phyloP scores from a whole-genome alignment of 768 basidiomycete species.

The Boletus vinaceobasis region DNA sequence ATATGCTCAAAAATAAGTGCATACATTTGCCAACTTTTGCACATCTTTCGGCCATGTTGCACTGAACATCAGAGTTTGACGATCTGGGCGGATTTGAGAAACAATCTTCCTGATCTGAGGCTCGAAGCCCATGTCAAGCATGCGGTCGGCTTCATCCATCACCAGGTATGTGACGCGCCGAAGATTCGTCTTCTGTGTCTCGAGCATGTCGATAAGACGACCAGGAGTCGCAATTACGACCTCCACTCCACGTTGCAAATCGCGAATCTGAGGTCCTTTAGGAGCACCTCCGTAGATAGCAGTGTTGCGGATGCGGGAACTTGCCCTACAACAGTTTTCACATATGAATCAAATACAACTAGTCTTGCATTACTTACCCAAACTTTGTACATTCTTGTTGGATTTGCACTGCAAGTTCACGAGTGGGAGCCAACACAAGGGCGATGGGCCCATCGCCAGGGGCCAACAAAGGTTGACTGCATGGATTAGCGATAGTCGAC shows the following conservation, averaged over 20 bases:
- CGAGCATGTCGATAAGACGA: constrained; percentile 98
- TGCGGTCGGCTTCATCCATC: constrained; percentile 99
- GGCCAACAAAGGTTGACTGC: constrained; percentile 83
- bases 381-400: constrained; percentile 99
- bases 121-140: constrained; percentile 99
- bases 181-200: constrained; percentile 93
- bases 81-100: constrained; percentile 93
- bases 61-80: constrained; percentile 98
- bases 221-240: constrained; percentile 99
- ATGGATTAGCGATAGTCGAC: constrained; percentile 3
- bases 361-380: constrained; percentile 51
- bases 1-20: constrained; percentile 7
- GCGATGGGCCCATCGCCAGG: constrained; percentile 98
- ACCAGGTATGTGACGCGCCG: constrained; percentile 96
- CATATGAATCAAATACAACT: background rate
- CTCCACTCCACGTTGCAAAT: constrained; percentile 95
- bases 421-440: constrained; percentile 93
- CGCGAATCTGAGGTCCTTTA: constrained; percentile 97
- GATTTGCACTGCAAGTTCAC: constrained; percentile 98
- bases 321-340: constrained; percentile 46
- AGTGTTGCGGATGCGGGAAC: constrained; percentile 96
- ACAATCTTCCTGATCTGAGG: constrained; percentile 99
- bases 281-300: constrained; percentile 99
- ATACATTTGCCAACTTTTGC: constrained; percentile 89
- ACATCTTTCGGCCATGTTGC: constrained; percentile 99